A percentile compares a stretch with the other conserved stretches of the same genome.
phyloP scores from a whole-genome alignment of 1,139 yeast genomes.

The Yamadazyma conglobata region DNA sequence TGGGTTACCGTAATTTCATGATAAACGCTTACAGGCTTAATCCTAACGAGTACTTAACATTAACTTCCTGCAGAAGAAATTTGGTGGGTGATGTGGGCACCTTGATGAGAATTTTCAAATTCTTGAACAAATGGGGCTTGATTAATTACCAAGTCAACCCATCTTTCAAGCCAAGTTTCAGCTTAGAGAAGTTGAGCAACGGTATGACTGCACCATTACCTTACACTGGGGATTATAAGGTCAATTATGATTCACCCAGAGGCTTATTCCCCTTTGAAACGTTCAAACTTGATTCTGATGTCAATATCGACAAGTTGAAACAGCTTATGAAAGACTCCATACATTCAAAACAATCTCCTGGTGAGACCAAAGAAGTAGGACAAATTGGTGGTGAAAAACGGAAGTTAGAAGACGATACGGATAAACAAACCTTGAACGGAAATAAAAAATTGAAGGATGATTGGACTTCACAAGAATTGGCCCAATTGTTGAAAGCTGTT shows the following conservation, averaged over 20 bases:
- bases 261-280: constrained; percentile 93
- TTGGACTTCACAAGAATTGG: constrained; percentile 66
- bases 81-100: constrained; percentile 96
- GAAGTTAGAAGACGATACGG: constrained; percentile 2
- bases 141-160: constrained; percentile 90
- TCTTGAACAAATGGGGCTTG: constrained; percentile 92
- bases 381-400: constrained; percentile 3
- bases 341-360: constrained; percentile 2
- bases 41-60: constrained; percentile 88
- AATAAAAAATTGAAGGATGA: constrained; percentile 45
- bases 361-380: neutral
- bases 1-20: constrained; percentile 90
- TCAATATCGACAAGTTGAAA: constrained; percentile 56
- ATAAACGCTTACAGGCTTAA: constrained; percentile 86
- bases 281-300: constrained; percentile 54
- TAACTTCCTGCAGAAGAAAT: constrained; percentile 92
- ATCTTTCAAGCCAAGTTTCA: constrained; percentile 59
- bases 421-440: neutral
- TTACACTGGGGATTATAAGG: constrained; percentile 63
- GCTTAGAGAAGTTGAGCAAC: constrained; percentile 55
- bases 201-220: constrained; percentile 51
- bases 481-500: constrained; percentile 58
- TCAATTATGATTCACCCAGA: constrained; percentile 84
- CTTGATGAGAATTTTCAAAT: constrained; percentile 83
- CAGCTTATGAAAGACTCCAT: constrained; percentile 31